Evolutionary conservation across 768 basidiomycete species (phyloP).

Genomic region (Panellus pusillus): DNA sequence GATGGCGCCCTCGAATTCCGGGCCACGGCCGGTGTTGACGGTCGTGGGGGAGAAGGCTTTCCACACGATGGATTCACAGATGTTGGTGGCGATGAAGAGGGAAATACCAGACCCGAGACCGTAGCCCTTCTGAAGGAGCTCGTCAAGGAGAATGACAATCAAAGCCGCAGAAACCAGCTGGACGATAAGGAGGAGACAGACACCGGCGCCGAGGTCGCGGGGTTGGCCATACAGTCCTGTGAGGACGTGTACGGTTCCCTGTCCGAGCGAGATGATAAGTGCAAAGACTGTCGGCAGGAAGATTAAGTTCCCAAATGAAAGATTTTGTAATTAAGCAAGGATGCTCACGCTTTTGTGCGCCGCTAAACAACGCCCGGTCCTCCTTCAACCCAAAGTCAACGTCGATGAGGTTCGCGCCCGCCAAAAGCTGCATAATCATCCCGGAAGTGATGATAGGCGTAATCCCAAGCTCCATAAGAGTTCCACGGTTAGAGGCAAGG

Average conservation of each 20-base stretch:
- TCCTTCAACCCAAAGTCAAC: conserved; percentile 98
- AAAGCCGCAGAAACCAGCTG: conserved; percentile 92
- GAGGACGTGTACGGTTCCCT: conserved; percentile 95
- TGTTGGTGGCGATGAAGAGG: conserved; percentile 99
- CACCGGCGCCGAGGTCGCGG: conserved; percentile 89
- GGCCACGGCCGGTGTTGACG: conserved; percentile 95
- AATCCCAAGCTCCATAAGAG: conserved; percentile 99
- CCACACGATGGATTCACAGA: conserved; percentile 99
- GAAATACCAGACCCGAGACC: conserved; percentile 98
- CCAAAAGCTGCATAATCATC: conserved; percentile 99
- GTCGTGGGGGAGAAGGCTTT: conserved; percentile 99
- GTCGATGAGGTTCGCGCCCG: conserved; percentile 96
- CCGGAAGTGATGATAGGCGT: conserved; percentile 97
- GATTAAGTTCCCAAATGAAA: background rate
- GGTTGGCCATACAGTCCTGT: conserved; percentile 97
- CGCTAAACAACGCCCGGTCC: conserved; percentile 92
- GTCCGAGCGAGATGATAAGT: conserved; percentile 93
- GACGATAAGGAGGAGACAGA: conserved; percentile 94
- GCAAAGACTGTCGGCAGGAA: conserved; percentile 62
- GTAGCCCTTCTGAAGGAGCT: conserved; percentile 98
- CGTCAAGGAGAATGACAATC: conserved; percentile 97
- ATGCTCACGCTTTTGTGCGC: conserved; percentile 90
- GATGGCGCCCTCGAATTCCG: conserved; percentile 97
- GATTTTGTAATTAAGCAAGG: conserved; percentile 5
- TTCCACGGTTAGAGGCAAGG: conserved; percentile 96